Conservation (phyloP, 345 rosid species). For the Salix dunnii region DNA sequence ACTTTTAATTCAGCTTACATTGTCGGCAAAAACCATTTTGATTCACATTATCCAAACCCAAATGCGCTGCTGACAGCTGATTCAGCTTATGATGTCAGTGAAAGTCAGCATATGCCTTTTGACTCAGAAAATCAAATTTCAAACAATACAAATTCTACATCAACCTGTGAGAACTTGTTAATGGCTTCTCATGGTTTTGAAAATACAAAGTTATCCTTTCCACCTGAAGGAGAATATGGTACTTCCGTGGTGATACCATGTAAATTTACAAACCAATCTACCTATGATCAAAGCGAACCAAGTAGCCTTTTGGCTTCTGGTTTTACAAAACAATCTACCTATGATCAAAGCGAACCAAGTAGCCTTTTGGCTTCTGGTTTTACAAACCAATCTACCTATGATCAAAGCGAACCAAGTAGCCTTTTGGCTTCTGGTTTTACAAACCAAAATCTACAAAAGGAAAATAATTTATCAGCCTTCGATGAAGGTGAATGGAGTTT, state of each 20-base stretch:
- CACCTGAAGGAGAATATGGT: neutral
- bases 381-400: neutral
- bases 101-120: neutral
- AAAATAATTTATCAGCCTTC: neutral
- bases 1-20: too few species aligned
- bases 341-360: neutral
- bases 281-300: neutral
- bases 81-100: too few species aligned
- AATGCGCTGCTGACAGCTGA: too few species aligned
- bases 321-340: neutral
- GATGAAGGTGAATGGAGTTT: neutral
- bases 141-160: too few species aligned
- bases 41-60: neutral
- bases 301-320: neutral
- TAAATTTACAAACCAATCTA: neutral
- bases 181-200: neutral
- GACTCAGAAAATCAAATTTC: neutral
- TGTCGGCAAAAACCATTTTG: too few species aligned
- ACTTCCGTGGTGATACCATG: neutral
- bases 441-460: neutral
- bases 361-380: neutral
- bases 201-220: neutral
- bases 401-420: neutral
- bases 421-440: neutral
- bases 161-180: neutral